phyloP scores from a whole-genome alignment of 179 eudicot genomes.

The Beta macrorhiza region DNA sequence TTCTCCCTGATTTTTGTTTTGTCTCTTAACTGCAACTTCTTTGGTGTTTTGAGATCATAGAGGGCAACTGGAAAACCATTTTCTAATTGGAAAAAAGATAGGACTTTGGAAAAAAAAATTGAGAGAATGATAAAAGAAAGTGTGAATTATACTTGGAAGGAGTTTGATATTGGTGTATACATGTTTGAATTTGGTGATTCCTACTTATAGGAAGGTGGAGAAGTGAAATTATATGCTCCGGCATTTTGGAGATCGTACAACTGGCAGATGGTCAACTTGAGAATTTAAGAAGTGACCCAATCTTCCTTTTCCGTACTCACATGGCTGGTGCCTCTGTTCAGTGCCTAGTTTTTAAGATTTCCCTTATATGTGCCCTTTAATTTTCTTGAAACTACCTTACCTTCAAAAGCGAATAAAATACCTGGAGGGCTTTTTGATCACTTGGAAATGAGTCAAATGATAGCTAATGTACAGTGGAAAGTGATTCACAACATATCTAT shows the following conservation, averaged over 20 bases:
- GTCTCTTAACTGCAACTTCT: conserved; percentile 20
- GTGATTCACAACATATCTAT: conserved; percentile 13
- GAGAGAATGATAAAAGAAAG: background rate
- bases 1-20: conserved; percentile 30
- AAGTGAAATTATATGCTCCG: conserved; percentile 2
- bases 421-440: conserved; percentile 13
- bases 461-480: conserved; percentile 24
- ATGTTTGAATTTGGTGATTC: conserved; percentile 22
- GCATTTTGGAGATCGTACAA: conserved; percentile 11
- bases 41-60: conserved; percentile 32
- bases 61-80: conserved; percentile 32
- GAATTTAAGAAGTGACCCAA: conserved; percentile 21
- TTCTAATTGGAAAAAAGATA: background rate
- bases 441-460: conserved; percentile 17
- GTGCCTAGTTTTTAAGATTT: conserved; percentile 13
- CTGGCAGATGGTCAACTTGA: conserved; percentile 22
- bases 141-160: conserved; percentile 8
- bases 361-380: conserved; percentile 28
- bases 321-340: conserved; percentile 41
- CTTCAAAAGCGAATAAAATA: conserved; percentile 9
- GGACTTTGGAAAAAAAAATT: background rate
- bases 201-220: conserved; percentile 27
- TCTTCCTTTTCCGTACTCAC: conserved; percentile 30
- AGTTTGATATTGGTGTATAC: conserved; percentile 19
- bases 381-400: conserved; percentile 29